Conservation (phyloP, 768 basidiomycete genomes). For the Sistotremastrum suecicum region DNA sequence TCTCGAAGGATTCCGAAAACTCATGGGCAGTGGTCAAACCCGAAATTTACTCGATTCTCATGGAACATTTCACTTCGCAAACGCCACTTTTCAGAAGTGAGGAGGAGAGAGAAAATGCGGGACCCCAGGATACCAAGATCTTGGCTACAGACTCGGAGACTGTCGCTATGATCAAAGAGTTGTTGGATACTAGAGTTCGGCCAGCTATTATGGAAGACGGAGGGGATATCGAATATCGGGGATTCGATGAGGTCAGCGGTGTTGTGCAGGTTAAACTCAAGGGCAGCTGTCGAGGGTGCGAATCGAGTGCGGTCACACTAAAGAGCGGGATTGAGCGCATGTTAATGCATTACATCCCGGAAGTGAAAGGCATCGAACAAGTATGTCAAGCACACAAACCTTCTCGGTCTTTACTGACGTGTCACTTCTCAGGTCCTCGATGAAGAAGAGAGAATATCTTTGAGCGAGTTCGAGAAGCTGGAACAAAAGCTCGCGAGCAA, state of each 20-base stretch:
- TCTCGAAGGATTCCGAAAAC: slow-evolving; percentile 78
- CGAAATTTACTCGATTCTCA: slow-evolving; percentile 88
- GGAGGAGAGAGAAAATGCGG: slow-evolving; percentile 65
- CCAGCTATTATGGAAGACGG: slow-evolving; percentile 99
- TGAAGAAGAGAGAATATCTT: slow-evolving; percentile 75
- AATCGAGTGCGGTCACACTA: slow-evolving; percentile 85
- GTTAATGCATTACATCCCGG: slow-evolving; percentile 98
- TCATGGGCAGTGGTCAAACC: slow-evolving; percentile 89
- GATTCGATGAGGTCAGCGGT: slow-evolving; percentile 62
- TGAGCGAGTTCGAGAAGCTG: slow-evolving; percentile 81
- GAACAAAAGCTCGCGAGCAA: slow-evolving; percentile 48
- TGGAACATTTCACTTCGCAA: slow-evolving; percentile 96
- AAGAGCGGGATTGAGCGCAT: slow-evolving; percentile 97
- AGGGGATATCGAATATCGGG: slow-evolving; percentile 92
- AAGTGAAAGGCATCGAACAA: slow-evolving; percentile 86
- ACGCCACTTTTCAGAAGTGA: slow-evolving; percentile 74
- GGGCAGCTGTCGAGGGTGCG: slow-evolving; percentile 94
- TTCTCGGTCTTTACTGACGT: not conserved
- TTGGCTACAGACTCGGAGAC: slow-evolving; percentile 92
- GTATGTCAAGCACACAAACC: slow-evolving; percentile 22
- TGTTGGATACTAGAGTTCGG: slow-evolving; percentile 86
- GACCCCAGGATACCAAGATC: slow-evolving; percentile 87
- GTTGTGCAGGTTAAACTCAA: slow-evolving; percentile 84
- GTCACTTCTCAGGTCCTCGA: slow-evolving; percentile 56
- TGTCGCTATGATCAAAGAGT: slow-evolving; percentile 97